Evolutionary conservation across 2,329 filamentous ascomycete species (phyloP).

Genomic region (Plenodomus biglobosus): DNA sequence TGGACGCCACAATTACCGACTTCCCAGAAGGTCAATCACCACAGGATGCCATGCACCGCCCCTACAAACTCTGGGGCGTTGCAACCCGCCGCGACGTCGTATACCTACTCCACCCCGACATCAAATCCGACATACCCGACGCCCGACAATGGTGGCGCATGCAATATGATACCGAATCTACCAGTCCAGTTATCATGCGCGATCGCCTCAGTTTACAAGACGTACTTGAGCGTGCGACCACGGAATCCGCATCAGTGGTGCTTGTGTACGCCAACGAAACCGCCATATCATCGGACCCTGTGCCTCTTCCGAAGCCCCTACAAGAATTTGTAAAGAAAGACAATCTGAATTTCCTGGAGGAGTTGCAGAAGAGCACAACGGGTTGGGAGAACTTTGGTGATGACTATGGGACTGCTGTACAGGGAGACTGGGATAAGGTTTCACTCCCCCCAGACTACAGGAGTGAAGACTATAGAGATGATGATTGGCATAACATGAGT

Average conservation of each 20-base stretch:
- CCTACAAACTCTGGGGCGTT: conserved; percentile 61
- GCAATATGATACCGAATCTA: conserved; percentile 33
- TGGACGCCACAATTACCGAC: conserved; percentile 30
- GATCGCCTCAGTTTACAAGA: conserved; percentile 52
- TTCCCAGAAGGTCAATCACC: conserved; percentile 23
- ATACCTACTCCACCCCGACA: conserved; percentile 54
- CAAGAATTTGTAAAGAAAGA: conserved; percentile 53
- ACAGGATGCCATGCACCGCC: conserved; percentile 33
- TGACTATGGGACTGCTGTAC: conserved; percentile 4
- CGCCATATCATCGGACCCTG: conserved; percentile 21
- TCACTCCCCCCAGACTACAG: conserved; percentile 8
- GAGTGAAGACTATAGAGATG: neutral
- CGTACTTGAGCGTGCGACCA: conserved; percentile 56
- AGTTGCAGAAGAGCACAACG: conserved; percentile 22
- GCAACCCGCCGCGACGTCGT: conserved; percentile 60
- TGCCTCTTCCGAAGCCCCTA: conserved; percentile 30
- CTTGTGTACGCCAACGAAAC: conserved; percentile 61
- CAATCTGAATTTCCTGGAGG: conserved; percentile 44
- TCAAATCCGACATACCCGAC: conserved; percentile 15
- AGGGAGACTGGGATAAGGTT: conserved; percentile 23
- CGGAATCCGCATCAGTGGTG: conserved; percentile 56
- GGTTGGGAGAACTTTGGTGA: conserved; percentile 19
- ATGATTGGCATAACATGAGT: conserved; percentile 25
- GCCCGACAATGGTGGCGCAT: conserved; percentile 42
- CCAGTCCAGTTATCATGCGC: conserved; percentile 29